A percentile compares a stretch with the other conserved stretches of the same genome.
These are phyloP conservation scores for Dioszegia aurantiaca DNA, from an alignment of 768 basidiomycete genomes.

Conservation along the genomic window DNA sequence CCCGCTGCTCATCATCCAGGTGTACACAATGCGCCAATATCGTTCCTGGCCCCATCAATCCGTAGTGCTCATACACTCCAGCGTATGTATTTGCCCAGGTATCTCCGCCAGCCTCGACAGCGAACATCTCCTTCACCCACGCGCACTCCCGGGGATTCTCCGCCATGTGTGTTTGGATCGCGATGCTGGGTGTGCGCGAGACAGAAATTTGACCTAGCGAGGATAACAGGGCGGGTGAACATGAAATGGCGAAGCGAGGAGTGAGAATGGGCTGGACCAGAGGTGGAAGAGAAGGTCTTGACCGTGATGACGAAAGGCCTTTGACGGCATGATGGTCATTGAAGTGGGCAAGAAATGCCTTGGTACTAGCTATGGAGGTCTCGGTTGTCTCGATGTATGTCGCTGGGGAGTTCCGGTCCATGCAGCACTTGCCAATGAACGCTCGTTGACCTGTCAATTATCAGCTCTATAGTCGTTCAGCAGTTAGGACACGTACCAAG, in stretches of 20 bases:
- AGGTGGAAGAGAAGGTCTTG: conserved; percentile 30
- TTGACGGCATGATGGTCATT: too few relatives aligned
- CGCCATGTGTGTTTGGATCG: conserved; percentile 88
- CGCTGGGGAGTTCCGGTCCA: conserved; percentile 71
- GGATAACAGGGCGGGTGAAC: conserved; percentile 66
- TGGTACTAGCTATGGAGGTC: conserved; percentile 19
- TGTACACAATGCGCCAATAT: conserved; percentile 85
- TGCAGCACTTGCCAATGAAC: conserved; percentile 63
- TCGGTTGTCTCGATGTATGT: conserved; percentile 66
- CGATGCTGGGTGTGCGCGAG: conserved; percentile 60
- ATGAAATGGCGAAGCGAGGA: conserved; percentile 93
- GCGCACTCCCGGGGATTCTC: conserved; percentile 75
- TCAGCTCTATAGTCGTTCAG: too few relatives aligned
- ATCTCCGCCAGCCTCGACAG: conserved; percentile 43
- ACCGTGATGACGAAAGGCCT: too few relatives aligned
- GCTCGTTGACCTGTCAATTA: conserved; percentile 39
- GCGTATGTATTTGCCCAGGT: conserved; percentile 63
- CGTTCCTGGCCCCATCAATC: conserved; percentile 73
- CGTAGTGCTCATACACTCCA: conserved; percentile 73
- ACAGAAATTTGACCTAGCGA: conserved; percentile 64
- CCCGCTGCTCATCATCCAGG: conserved; percentile 69
- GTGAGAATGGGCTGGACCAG: conserved; percentile 88
- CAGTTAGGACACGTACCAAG: conserved; percentile 56
- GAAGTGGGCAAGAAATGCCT: conserved; percentile 72
- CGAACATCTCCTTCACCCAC: conserved; percentile 67